A percentile compares a stretch with the other conserved stretches of the same genome.
Evolutionary conservation across 2,329 filamentous ascomycete species (phyloP).

Genomic region (Drechmeria coniospora): DNA sequence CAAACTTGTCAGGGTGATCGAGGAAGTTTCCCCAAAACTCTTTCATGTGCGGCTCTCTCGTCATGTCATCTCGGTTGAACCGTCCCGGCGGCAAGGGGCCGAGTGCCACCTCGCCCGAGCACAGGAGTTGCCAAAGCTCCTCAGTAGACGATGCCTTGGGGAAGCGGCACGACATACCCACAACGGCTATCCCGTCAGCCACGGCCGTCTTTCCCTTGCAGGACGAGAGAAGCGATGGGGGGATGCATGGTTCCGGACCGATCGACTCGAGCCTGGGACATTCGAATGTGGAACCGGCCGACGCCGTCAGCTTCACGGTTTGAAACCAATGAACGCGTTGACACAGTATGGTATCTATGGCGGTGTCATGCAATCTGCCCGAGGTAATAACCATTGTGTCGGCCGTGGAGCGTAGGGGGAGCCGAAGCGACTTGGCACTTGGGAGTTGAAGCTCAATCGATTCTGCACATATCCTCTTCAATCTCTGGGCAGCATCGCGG

Average conservation of each 20-base stretch:
- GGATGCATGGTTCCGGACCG: neutral
- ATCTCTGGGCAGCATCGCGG: no score
- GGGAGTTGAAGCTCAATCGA: no score
- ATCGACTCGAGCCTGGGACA: neutral
- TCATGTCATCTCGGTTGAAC: slow-evolving; percentile 4
- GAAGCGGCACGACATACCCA: slow-evolving; percentile 9
- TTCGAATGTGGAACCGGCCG: no score
- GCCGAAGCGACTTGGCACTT: no score
- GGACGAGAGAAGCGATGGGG: neutral
- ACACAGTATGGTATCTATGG: no score
- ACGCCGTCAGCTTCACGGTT: no score
- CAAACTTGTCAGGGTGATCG: slow-evolving; percentile 6
- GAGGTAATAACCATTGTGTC: no score
- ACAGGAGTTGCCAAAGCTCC: slow-evolving; percentile 10
- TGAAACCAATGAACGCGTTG: no score
- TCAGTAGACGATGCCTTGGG: slow-evolving; percentile 7
- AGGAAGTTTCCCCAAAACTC: slow-evolving; percentile 11
- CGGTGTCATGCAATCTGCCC: no score
- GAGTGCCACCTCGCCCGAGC: slow-evolving; percentile 3
- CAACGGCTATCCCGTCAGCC: slow-evolving; percentile 8
- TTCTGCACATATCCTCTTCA: no score
- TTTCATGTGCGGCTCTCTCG: slow-evolving; percentile 4
- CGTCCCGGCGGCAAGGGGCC: slow-evolving; percentile 5
- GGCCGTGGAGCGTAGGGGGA: no score
- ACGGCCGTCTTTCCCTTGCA: neutral